Evolutionary conservation across 1,139 yeast genomes (phyloP), one percentile per base, ranked within the genome.

Genomic region (Zygoascus sp.): DNA sequence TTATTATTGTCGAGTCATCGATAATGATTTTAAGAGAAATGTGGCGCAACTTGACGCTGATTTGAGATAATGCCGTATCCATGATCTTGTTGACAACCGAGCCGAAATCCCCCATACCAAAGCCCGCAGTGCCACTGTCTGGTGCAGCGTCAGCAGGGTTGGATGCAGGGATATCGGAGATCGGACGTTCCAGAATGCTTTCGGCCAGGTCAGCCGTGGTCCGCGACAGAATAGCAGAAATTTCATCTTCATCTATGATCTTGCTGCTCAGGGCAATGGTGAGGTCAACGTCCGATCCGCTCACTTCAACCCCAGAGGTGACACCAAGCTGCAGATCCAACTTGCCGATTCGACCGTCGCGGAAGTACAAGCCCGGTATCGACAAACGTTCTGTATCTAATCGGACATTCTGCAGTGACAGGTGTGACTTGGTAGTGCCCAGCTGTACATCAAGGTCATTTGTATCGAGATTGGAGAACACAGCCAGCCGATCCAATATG

Each of bases 361-460:
- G 67, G 7, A 87, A 64, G 53, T 72, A 75, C 43, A 82, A 64
- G 2, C 92, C 89, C 0, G 95, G 94, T 1, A 85, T 38, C 7
- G 53, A 66, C 32, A 86, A 73, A 51, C 81, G 82, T 38, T 83
- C 89, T 0, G 90, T 81, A 60, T 85, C 94, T 20, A 88, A 67
- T 45, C 79, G 75, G 3, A 88, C 77, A 63, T 85, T 81, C 43
- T 75, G 73, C 20, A 88, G 72, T 0, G 76, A 72, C 62, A 76
- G 76, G 65, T 71, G 69, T 10, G 80, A 72, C 13, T 49, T 56
- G 49, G 69, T 74, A 4, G 80, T 67, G 1, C 84, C 83, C 37
- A 86, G 66, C 5, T 94, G 82, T 0, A 89, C 90, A 60, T 87
- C 94, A 48, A 89, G 66, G 60, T 88, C 84, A 15, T 89, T 84